phyloP scores from a whole-genome alignment of 495 filamentous ascomycete species.

The Apodospora peruviana region DNA sequence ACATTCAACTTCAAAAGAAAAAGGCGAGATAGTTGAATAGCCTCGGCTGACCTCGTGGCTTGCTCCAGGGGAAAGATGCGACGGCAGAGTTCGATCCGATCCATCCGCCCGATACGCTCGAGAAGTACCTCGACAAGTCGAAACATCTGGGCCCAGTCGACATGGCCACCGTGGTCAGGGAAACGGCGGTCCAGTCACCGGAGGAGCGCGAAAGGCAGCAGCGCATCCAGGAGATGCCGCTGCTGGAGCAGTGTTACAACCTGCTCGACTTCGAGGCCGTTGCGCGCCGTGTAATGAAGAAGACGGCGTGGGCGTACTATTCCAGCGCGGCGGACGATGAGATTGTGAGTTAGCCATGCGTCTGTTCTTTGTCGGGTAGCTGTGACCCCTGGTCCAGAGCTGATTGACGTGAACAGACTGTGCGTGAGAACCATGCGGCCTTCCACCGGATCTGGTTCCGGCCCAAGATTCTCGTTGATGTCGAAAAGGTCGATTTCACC shows the following conservation, averaged over 20 bases:
- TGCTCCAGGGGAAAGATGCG: constrained; percentile 64
- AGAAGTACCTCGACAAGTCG: constrained; percentile 74
- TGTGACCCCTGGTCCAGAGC: no score
- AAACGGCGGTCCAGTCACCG: constrained; percentile 63
- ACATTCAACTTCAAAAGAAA: no score
- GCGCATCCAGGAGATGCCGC: constrained; percentile 72
- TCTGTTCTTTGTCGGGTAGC: neutral
- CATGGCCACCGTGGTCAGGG: constrained; percentile 77
- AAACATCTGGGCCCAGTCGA: constrained; percentile 91
- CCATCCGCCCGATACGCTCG: constrained; percentile 70
- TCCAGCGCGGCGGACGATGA: constrained; percentile 95
- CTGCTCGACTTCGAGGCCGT: constrained; percentile 93
- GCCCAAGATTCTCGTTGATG: constrained; percentile 76
- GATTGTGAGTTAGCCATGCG: constrained; percentile 53
- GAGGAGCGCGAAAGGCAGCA: constrained; percentile 73
- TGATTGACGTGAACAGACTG: constrained; percentile 57
- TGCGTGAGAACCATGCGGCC: constrained; percentile 93
- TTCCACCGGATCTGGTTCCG: constrained; percentile 99
- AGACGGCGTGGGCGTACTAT: constrained; percentile 93
- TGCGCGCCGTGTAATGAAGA: constrained; percentile 84
- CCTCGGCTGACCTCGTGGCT: no score
- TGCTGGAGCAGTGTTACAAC: constrained; percentile 87
- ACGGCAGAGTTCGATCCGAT: constrained; percentile 79
- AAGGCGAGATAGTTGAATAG: no score
- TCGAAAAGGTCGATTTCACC: constrained; percentile 75